Evolutionary conservation across 768 basidiomycete genomes (phyloP), one percentile per base, ranked within the genome.

Genomic region (Suillus bovinus): DNA sequence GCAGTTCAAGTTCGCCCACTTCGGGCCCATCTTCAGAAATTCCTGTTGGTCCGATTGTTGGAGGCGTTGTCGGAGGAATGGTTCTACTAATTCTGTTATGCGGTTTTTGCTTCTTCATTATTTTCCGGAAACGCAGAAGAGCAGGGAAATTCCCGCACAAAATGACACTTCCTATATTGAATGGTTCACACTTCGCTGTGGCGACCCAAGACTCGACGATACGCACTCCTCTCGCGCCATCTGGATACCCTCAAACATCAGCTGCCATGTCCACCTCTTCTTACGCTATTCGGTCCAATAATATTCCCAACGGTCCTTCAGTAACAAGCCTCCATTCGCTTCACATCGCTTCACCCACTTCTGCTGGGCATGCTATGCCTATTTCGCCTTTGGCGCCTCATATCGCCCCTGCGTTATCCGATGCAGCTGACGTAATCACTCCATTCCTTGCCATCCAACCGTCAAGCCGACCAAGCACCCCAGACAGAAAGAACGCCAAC

Each of bases 31-130:
- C 44, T 46, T 46, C 46, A 16, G 47, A 34, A 9, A n/a, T 33
- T 24, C 24, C 68, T 1, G 38, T 58, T 13, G 69, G 67, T 22
- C 52, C 64, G 11, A 65, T 73, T 47, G 58, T 65, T 5, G 74
- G 72, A 4, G 65, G 74, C 1, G 66, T 73, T 16, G 31, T 70
- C 13, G 72, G 72, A 0, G 66, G 53, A 10, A 11, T 68, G 5
- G 55, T 36, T 13, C 29, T 66, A 33, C 10, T 75, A 7, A 0
- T 68, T 44, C 42, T 71, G 9, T 61, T 64, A n/a, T 64, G 27
- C 11, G 16, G 66, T 20, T 53, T 73, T 33, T 24, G 59, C 13
- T 39, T 64, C 38, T 69, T 57, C 29, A 33, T 59, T 27, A 34
- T 63, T 36, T 61, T 64, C 42, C 67, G 62, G 31, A 64, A 33